Conservation (phyloP, 1,139 yeast species). For the Starmera stellimalicola region DNA sequence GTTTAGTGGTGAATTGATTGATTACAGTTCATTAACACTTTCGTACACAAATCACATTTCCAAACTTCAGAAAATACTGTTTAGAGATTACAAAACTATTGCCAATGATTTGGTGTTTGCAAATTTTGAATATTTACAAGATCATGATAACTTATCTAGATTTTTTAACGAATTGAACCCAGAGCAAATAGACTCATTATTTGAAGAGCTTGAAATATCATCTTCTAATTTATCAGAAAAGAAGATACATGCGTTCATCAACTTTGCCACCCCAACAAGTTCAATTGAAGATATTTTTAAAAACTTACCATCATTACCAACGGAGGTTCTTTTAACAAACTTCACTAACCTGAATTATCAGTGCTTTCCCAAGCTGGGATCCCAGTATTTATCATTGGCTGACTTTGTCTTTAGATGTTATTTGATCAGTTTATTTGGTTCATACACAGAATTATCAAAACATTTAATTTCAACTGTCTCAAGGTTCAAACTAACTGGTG, state of each 20-base stretch:
- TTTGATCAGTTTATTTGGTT: constrained; percentile 13
- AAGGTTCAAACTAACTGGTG: constrained; percentile 17
- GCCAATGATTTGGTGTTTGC: constrained; percentile 3
- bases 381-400: constrained; percentile 24
- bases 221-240: not conserved
- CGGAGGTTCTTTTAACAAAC: not conserved
- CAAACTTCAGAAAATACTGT: constrained; percentile 11
- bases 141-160: not conserved
- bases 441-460: constrained; percentile 15
- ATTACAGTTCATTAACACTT: constrained; percentile 12
- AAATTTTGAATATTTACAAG: not conserved
- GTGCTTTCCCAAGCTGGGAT: constrained; percentile 9
- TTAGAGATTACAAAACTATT: constrained; percentile 1
- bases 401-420: constrained; percentile 26
- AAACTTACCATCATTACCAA: not conserved
- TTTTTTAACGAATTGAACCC: not conserved
- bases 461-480: constrained; percentile 19
- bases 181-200: not conserved
- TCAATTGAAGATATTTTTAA: not conserved
- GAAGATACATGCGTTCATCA: not conserved
- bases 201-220: not conserved
- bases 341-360: not conserved
- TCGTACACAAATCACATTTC: constrained; percentile 11
- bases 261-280: not conserved
- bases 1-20: constrained; percentile 25